A percentile compares a stretch with the other conserved stretches of the same genome.
phyloP scores from a whole-genome alignment of 192 early-diverging fungal genomes.

The Endogone sp. region DNA sequence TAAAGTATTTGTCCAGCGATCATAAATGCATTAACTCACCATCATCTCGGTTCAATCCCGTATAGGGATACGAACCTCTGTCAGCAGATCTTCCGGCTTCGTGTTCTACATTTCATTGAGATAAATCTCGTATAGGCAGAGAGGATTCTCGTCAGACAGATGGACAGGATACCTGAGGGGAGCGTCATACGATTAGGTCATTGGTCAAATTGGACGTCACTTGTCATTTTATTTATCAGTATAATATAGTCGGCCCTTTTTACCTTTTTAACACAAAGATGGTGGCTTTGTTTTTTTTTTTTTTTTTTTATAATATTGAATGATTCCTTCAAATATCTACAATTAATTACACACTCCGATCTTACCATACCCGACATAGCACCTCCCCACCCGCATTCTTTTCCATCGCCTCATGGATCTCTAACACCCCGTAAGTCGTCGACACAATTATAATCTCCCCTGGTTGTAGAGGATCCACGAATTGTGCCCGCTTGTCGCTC shows the following conservation, averaged over 20 bases:
- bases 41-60: too few species aligned
- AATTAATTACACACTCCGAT: too few species aligned
- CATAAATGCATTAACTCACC: too few species aligned
- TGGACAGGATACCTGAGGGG: constrained; percentile 4
- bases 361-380: constrained; percentile 54
- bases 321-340: not conserved
- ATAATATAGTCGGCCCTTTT: not conserved
- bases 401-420: constrained; percentile 85
- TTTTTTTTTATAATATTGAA: not conserved
- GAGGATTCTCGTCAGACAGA: not conserved
- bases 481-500: constrained; percentile 65
- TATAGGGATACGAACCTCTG: too few species aligned
- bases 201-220: constrained; percentile 1
- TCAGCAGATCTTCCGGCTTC: too few species aligned
- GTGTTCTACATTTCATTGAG: too few species aligned
- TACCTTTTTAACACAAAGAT: not conserved
- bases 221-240: not conserved
- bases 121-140: too few species aligned
- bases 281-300: not conserved
- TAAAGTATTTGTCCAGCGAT: too few species aligned
- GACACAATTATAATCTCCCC: constrained; percentile 92
- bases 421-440: constrained; percentile 82
- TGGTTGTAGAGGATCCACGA: constrained; percentile 78
- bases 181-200: constrained; percentile 1
- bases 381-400: constrained; percentile 86